phyloP scores from a whole-genome alignment of 345 rosid species.

The Leavenworthia alabamica region DNA sequence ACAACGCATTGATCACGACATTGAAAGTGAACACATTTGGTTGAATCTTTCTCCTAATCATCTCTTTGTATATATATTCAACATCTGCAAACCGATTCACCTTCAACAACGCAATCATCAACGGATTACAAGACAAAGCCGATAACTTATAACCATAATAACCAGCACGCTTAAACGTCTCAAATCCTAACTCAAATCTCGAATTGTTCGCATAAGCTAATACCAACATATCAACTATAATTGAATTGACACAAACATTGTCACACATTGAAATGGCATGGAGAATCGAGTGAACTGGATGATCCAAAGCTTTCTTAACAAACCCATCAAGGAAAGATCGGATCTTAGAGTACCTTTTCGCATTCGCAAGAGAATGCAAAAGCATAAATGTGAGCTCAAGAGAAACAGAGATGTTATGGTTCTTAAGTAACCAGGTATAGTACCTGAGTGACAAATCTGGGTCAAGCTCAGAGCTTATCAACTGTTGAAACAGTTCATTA shows the following conservation, averaged over 20 bases:
- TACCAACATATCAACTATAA: slow-evolving; percentile 60
- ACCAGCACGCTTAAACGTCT: slow-evolving; percentile 73
- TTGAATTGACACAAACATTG: slow-evolving; percentile 46
- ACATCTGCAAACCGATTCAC: slow-evolving; percentile 37
- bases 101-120: slow-evolving; percentile 59
- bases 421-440: slow-evolving; percentile 51
- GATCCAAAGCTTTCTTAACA: slow-evolving; percentile 32
- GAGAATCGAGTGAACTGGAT: slow-evolving; percentile 47
- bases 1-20: slow-evolving; percentile 48
- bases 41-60: slow-evolving; percentile 54
- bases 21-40: slow-evolving; percentile 47
- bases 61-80: slow-evolving; percentile 61
- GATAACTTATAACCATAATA: slow-evolving; percentile 68
- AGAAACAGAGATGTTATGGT: slow-evolving; percentile 34
- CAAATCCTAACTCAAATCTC: slow-evolving; percentile 44
- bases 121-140: slow-evolving; percentile 58
- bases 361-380: slow-evolving; percentile 40
- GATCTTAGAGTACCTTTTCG: slow-evolving; percentile 49
- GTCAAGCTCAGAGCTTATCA: slow-evolving; percentile 47
- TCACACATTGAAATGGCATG: slow-evolving; percentile 53
- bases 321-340: slow-evolving; percentile 59
- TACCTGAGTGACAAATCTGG: slow-evolving; percentile 52
- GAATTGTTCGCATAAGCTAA: slow-evolving; percentile 46
- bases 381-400: slow-evolving; percentile 43
- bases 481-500: slow-evolving; percentile 33